Base-by-base conservation (phyloP, 2,329 filamentous ascomycete genomes). In the Alternaria gansuensis region DNA sequence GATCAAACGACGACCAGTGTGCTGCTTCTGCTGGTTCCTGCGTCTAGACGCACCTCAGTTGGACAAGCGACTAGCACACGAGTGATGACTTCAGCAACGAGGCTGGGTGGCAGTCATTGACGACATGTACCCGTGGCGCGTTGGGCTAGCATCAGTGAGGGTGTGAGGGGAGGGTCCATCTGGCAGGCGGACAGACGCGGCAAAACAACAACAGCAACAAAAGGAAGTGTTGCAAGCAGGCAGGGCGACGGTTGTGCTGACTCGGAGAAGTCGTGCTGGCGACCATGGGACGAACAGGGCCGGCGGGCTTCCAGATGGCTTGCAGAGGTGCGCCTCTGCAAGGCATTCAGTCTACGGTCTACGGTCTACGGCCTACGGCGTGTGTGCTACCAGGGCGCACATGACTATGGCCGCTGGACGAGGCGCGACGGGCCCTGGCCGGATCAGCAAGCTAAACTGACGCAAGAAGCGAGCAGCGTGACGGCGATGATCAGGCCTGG, bases 1-100 rank as follows among this genome's bases (percentile, higher is more conserved):
- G 72, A 76, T 76, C 73, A 75, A 76, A 77, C 73, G 63, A 64
- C 62, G 69, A 62, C 69, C 67, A 70, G 68, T n/a, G 65, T 66
- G 70, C 66, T 72, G 61, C 66, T 71, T 73, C 59, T 65, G 72
- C 68, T 69, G 63, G 74, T 77, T 75, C 75, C 74, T 77, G 75
- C 75, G 69, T 72, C 66, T 68, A 46, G 66, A 69, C 58, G 65
- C 63, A 67, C 63, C 59, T 65, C 61, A 62, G 53, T 51, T 59
- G 60, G 64, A 63, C 61, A 52, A 59, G 48, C 51, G 64, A 68
- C 62, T 68, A 66, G 69, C 64, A 17, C 64, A 74, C 63, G 63
- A 63, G 44, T 63, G 59, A 55, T 66, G 66, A 57, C 54, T 63
- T 60, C 55, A 61, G 54, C 49, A 49, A 60, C 59, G 55, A 62